phyloP scores from a whole-genome alignment of 2,329 filamentous ascomycete genomes.

The Apiospora koreana region DNA sequence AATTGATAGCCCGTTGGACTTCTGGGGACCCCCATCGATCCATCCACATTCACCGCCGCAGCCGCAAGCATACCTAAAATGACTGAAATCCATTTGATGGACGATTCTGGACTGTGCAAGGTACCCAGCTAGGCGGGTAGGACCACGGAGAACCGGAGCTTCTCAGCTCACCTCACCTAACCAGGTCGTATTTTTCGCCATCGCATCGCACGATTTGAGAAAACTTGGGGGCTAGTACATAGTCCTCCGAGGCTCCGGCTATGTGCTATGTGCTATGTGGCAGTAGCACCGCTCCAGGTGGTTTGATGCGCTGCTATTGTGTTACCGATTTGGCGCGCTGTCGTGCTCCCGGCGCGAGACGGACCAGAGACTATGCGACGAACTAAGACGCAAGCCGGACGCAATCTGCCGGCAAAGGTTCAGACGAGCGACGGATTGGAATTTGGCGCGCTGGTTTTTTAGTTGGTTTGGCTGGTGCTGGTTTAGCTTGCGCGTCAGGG shows the following conservation, averaged over 20 bases:
- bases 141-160: background rate
- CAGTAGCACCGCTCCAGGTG: background rate
- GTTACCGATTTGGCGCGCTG: conserved; percentile 2
- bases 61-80: background rate
- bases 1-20: background rate
- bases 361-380: background rate
- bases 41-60: conserved; percentile 1
- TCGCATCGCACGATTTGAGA: background rate
- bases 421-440: background rate
- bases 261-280: no score
- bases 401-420: background rate
- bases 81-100: background rate
- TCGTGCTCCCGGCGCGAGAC: background rate
- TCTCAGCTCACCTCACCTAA: background rate
- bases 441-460: background rate
- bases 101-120: background rate
- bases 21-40: background rate
- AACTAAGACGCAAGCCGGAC: background rate
- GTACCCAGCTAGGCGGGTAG: background rate
- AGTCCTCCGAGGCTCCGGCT: background rate
- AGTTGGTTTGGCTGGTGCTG: background rate
- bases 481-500: conserved; percentile 6
- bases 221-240: background rate
- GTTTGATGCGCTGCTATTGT: background rate
- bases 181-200: background rate